Evolutionary conservation across 2,329 filamentous ascomycete species (phyloP).

Genomic region (Colletotrichum sp.): DNA sequence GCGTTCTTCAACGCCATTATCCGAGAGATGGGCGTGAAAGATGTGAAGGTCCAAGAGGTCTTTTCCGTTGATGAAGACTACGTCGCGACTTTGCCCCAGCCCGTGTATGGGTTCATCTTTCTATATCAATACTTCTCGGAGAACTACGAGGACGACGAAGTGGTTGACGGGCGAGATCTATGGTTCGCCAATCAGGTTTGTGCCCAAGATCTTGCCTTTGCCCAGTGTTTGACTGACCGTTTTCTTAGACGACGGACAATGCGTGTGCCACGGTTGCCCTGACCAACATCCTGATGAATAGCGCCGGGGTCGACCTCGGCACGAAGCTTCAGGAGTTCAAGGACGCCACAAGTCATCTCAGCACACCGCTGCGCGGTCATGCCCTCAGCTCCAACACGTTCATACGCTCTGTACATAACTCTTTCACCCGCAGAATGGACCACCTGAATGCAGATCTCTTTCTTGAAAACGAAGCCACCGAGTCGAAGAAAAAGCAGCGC

Average conservation of each 20-base stretch:
- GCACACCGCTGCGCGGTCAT: constrained; percentile 77
- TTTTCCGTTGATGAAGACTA: constrained; percentile 72
- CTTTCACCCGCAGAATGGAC: constrained; percentile 81
- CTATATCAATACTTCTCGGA: constrained; percentile 74
- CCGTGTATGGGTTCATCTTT: constrained; percentile 87
- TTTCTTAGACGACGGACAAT: constrained; percentile 72
- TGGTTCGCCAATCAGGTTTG: constrained; percentile 94
- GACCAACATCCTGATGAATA: constrained; percentile 93
- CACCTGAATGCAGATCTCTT: constrained; percentile 74
- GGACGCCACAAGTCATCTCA: constrained; percentile 69
- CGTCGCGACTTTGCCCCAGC: constrained; percentile 71
- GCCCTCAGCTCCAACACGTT: constrained; percentile 76
- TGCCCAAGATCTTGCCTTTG: neutral
- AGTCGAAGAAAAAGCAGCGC: constrained; percentile 37
- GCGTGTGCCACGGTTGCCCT: constrained; percentile 92
- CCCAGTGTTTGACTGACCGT: neutral
- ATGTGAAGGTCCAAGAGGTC: constrained; percentile 78
- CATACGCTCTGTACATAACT: constrained; percentile 86
- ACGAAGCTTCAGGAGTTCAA: constrained; percentile 76
- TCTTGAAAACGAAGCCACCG: constrained; percentile 61
- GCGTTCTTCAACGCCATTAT: constrained; percentile 88
- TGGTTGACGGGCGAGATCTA: constrained; percentile 58
- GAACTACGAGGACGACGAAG: constrained; percentile 58
- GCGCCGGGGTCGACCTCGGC: constrained; percentile 69
- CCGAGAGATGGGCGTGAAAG: constrained; percentile 75